Conservation (phyloP, 768 basidiomycete genomes). For the Podaxis sp. region DNA sequence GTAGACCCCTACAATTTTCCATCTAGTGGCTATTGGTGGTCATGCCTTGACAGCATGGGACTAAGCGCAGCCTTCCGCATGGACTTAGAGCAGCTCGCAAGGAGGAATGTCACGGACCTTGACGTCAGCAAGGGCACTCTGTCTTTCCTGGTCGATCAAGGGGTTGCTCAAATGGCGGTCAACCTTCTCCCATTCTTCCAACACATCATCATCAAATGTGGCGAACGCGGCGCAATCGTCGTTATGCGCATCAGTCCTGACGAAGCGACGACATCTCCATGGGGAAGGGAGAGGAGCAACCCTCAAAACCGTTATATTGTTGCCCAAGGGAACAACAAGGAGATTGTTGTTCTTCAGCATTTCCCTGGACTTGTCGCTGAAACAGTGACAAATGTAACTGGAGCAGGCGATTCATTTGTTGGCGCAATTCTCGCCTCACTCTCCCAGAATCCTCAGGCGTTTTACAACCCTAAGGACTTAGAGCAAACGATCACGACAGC, state of each 20-base stretch:
- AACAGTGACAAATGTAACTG: constrained; percentile 70
- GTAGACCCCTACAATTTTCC: constrained; percentile 44
- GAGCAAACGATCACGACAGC: constrained; percentile 44
- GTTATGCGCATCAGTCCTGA: constrained; percentile 50
- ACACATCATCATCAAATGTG: constrained; percentile 83
- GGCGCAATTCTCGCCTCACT: constrained; percentile 76
- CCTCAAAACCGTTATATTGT: constrained; percentile 45
- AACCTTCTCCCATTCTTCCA: constrained; percentile 82
- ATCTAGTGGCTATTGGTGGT: constrained; percentile 61
- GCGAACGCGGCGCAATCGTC: constrained; percentile 59
- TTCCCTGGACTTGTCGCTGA: constrained; percentile 55
- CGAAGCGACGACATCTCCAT: constrained; percentile 38
- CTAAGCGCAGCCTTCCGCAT: constrained; percentile 64
- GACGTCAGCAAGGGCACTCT: constrained; percentile 39
- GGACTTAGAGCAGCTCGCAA: constrained; percentile 60
- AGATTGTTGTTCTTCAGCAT: constrained; percentile 64
- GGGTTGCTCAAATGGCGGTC: constrained; percentile 76
- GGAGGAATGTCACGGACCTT: constrained; percentile 36
- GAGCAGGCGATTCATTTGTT: constrained; percentile 89
- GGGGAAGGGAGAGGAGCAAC: constrained; percentile 48
- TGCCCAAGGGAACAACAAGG: constrained; percentile 39
- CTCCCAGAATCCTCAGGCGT: constrained; percentile 35
- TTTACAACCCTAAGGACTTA: constrained; percentile 42
- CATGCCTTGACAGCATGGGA: constrained; percentile 53
- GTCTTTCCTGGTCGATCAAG: constrained; percentile 61